phyloP scores from a whole-genome alignment of 352 stramenopile species.

The Phytophthora kernoviae region DNA sequence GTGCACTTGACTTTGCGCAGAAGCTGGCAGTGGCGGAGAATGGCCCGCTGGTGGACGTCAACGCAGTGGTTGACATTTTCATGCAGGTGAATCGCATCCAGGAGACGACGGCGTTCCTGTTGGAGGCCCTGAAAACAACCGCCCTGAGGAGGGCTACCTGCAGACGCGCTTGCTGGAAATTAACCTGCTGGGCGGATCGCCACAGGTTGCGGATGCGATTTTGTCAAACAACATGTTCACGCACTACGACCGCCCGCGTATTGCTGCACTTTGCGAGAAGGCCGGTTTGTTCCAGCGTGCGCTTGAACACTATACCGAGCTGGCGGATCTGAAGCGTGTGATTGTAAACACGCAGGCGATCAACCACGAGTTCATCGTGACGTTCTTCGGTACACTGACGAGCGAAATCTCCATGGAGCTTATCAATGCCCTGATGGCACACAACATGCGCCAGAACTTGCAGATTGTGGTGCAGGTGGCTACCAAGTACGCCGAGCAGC shows the following conservation, averaged over 20 bases:
- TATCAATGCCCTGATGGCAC: conserved; percentile 98
- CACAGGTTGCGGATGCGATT: conserved; percentile 99
- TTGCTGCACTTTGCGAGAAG: conserved; percentile 98
- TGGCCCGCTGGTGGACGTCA: conserved; percentile 97
- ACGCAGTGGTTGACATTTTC: conserved; percentile 99
- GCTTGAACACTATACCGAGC: conserved; percentile 99
- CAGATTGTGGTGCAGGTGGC: conserved; percentile 99
- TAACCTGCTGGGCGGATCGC: conserved; percentile 98
- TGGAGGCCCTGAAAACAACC: conserved; percentile 99
- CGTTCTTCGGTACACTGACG: conserved; percentile 98
- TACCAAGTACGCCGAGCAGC: conserved; percentile 94
- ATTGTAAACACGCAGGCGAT: conserved; percentile 93
- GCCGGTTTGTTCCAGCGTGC: conserved; percentile 98
- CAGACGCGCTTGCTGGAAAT: conserved; percentile 99
- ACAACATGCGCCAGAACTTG: conserved; percentile 98
- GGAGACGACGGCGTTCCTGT: conserved; percentile 99
- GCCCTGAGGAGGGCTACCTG: conserved; percentile 98
- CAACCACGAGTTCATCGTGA: conserved; percentile 98
- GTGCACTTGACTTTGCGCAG: conserved; percentile 98
- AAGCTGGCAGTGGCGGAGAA: conserved; percentile 96
- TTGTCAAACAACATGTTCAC: conserved; percentile 99
- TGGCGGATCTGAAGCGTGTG: conserved; percentile 97
- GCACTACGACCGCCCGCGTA: conserved; percentile 98
- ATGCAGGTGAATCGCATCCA: conserved; percentile 99
- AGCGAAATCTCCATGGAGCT: conserved; percentile 97